Conservation (phyloP, 805 yeast genomes). For the Candida loeiensis region DNA sequence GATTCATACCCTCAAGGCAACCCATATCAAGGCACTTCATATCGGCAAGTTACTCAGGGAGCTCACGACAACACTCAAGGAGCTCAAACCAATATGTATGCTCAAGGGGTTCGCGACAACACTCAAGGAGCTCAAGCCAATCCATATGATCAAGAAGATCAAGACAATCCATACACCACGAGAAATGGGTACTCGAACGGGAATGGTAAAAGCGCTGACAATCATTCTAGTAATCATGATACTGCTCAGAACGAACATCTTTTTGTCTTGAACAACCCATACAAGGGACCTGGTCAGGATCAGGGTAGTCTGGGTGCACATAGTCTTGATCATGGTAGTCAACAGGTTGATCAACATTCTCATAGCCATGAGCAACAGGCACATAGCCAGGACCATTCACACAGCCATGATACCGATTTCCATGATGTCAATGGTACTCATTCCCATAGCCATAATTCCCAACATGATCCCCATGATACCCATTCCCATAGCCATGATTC, state of each 20-base stretch:
- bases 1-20: neutral
- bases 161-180: neutral
- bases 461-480: neutral
- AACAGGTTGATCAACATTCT: no score
- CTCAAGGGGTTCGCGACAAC: neutral
- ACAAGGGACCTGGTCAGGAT: no score
- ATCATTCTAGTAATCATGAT: no score
- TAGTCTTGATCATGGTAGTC: no score
- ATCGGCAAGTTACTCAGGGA: neutral
- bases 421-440: neutral
- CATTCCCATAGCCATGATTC: slow-evolving; percentile 1
- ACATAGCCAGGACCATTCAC: no score
- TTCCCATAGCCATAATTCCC: neutral
- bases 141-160: neutral
- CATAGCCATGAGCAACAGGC: no score
- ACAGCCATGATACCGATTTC: neutral
- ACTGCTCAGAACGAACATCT: no score
- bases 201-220: neutral
- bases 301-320: no score
- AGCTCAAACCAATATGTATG: neutral
- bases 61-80: neutral
- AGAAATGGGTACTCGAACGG: neutral
- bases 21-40: neutral
- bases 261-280: no score
- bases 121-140: neutral